Evolutionary conservation across 306 rosid species (phyloP).

Genomic region (Cajanus cajan): DNA sequence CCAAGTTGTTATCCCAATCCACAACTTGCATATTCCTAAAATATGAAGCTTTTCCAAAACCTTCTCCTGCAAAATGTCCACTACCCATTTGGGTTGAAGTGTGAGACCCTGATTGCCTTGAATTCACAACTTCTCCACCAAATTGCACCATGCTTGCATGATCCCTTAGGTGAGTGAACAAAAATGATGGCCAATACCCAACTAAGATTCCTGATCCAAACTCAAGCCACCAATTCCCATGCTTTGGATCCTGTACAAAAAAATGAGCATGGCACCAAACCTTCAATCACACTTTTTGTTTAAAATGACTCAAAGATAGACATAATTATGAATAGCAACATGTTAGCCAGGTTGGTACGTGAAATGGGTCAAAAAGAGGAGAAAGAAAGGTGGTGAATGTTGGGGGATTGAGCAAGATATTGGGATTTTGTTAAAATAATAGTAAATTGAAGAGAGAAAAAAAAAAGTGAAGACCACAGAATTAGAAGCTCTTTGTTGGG

Average conservation of each 20-base stretch:
- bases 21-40: slow-evolving; percentile 83
- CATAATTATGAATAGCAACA: slow-evolving; percentile 51
- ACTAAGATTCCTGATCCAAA: slow-evolving; percentile 74
- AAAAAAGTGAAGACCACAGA: slow-evolving; percentile 37
- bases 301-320: slow-evolving; percentile 27
- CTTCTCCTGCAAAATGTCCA: slow-evolving; percentile 86
- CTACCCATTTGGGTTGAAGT: slow-evolving; percentile 94
- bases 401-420: slow-evolving; percentile 14
- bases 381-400: slow-evolving; percentile 25
- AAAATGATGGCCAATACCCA: slow-evolving; percentile 91
- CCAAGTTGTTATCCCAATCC: slow-evolving; percentile 86
- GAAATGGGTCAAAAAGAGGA: slow-evolving; percentile 41
- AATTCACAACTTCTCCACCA: slow-evolving; percentile 89
- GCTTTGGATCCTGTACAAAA: slow-evolving; percentile 75
- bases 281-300: slow-evolving; percentile 27
- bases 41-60: slow-evolving; percentile 86
- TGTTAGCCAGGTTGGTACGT: slow-evolving; percentile 37
- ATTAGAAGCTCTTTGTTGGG: slow-evolving; percentile 48
- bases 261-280: background rate
- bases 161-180: slow-evolving; percentile 71
- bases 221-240: slow-evolving; percentile 97
- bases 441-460: slow-evolving; percentile 18
- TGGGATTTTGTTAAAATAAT: slow-evolving; percentile 26
- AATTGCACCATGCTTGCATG: slow-evolving; percentile 95
- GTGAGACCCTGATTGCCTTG: slow-evolving; percentile 60